Evolutionary conservation across 768 basidiomycete species (phyloP).

Genomic region (Lentinula sp.): DNA sequence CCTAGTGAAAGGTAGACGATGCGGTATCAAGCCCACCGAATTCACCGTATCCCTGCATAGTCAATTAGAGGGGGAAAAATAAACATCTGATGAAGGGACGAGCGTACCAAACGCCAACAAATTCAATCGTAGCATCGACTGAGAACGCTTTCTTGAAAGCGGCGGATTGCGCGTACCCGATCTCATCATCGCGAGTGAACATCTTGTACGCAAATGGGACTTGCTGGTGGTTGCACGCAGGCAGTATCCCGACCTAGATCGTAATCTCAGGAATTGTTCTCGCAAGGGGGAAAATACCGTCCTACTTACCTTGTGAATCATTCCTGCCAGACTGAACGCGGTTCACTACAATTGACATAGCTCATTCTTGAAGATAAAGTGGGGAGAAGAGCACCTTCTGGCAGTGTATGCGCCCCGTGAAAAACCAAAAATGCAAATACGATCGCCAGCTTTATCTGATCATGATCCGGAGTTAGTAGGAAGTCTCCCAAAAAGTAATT

Average conservation of each 20-base stretch:
- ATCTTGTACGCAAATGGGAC: slow-evolving; percentile 59
- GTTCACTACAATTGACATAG: background rate
- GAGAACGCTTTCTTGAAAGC: slow-evolving; percentile 55
- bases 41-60: slow-evolving; percentile 60
- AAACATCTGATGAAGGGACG: slow-evolving; percentile 17
- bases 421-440: slow-evolving; percentile 40
- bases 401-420: slow-evolving; percentile 66
- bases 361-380: background rate
- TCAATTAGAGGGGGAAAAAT: background rate
- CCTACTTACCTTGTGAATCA: slow-evolving; percentile 43
- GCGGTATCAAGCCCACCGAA: slow-evolving; percentile 52
- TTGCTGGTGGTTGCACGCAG: slow-evolving; percentile 29
- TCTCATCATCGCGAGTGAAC: slow-evolving; percentile 44
- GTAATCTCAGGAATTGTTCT: background rate
- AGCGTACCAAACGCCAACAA: slow-evolving; percentile 50
- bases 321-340: slow-evolving; percentile 37
- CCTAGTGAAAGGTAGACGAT: slow-evolving; percentile 51
- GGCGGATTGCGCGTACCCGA: slow-evolving; percentile 41
- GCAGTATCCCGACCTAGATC: slow-evolving; percentile 26
- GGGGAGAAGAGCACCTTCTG: slow-evolving; percentile 30
- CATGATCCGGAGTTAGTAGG: slow-evolving; percentile 10
- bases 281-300: background rate
- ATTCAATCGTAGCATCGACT: slow-evolving; percentile 47
- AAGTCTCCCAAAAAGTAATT: background rate
- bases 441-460: slow-evolving; percentile 30